phyloP scores from a whole-genome alignment of 129 eudicot species.

The Gnaphalium uliginosum region DNA sequence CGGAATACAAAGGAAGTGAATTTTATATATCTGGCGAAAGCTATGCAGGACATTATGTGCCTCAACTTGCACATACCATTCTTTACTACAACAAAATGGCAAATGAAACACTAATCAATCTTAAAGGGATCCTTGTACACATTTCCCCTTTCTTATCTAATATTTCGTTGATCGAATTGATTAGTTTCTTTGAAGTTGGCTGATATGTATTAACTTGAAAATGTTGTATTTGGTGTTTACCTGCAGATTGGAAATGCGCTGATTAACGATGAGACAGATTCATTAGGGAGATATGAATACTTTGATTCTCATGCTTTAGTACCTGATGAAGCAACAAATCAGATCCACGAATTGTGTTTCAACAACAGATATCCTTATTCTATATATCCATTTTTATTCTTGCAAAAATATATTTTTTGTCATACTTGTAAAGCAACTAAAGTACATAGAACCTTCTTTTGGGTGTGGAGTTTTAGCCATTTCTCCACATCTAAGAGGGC shows the following conservation, averaged over 20 bases:
- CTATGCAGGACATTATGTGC: constrained; percentile 88
- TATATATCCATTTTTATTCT: not conserved
- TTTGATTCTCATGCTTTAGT: constrained; percentile 59
- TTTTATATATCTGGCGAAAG: constrained; percentile 80
- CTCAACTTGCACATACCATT: constrained; percentile 66
- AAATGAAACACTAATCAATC: constrained; percentile 16
- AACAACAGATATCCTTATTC: not conserved
- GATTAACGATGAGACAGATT: constrained; percentile 58
- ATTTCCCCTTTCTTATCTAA: not conserved
- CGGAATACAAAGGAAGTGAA: constrained; percentile 63
- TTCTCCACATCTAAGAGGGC: not conserved
- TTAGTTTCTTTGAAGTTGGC: not conserved
- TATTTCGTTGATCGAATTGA: not conserved
- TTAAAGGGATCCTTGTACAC: constrained; percentile 22
- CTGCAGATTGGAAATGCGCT: constrained; percentile 79
- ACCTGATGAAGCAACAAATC: constrained; percentile 41
- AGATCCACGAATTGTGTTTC: constrained; percentile 44
- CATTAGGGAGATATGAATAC: constrained; percentile 58
- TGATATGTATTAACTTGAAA: not conserved
- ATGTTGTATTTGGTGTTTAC: constrained; percentile 1
- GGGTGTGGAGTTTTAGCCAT: not conserved
- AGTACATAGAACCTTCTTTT: too few species aligned
- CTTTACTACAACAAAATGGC: constrained; percentile 13
- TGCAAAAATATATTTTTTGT: not conserved
- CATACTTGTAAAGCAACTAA: too few species aligned